Percentiles rank a stretch among this genome's conserved stretches.
Conservation (phyloP, 345 rosid genomes). For the Clarkia xantiana region DNA sequence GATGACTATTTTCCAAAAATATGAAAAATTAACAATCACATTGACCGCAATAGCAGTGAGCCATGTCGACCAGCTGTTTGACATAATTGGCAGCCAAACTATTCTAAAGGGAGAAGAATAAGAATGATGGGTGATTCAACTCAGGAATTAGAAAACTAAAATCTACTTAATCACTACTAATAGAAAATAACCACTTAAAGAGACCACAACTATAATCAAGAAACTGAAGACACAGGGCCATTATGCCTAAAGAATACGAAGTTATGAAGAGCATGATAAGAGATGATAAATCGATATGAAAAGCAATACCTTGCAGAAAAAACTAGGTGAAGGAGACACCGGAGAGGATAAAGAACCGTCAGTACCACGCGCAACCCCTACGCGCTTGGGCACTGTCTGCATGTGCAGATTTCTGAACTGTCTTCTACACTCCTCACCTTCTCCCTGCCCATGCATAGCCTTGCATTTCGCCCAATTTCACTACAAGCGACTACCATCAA, state of each 20-base stretch:
- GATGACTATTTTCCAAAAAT: too few species aligned
- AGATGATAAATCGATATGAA: background rate
- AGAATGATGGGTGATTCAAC: too few species aligned
- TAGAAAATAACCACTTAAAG: too few species aligned
- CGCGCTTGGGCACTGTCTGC: conserved; percentile 42
- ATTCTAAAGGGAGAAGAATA: too few species aligned
- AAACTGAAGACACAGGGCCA: background rate
- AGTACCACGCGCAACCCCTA: conserved; percentile 17
- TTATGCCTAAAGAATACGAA: background rate
- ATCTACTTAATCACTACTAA: too few species aligned
- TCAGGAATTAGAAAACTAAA: too few species aligned
- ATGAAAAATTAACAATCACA: too few species aligned
- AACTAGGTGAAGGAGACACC: conserved; percentile 29
- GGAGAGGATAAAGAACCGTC: conserved; percentile 27
- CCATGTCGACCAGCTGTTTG: too few species aligned
- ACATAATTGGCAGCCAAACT: too few species aligned
- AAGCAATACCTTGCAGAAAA: conserved; percentile 40
- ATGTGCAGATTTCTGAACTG: conserved; percentile 29
- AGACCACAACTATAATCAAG: too few species aligned
- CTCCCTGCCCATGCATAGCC: conserved; percentile 22
- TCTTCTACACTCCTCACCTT: conserved; percentile 22
- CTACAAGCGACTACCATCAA: conserved; percentile 29
- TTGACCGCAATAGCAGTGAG: too few species aligned
- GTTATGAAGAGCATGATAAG: background rate
- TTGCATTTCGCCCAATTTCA: conserved; percentile 38